These are phyloP conservation scores for Vicia faba DNA, from an alignment of 306 rosid species.

Conservation along the genomic window DNA sequence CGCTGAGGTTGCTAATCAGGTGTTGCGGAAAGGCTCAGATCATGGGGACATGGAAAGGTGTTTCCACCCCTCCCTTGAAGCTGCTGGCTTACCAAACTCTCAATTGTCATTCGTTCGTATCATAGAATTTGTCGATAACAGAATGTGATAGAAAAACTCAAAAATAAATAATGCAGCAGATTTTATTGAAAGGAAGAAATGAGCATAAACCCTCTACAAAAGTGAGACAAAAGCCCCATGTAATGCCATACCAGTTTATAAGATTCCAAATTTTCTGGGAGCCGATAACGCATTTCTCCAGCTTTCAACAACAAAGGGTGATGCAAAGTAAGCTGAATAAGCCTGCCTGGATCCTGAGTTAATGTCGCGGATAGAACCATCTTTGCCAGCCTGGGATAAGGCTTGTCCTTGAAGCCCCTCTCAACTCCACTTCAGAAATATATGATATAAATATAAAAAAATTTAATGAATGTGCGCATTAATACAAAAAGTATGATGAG, in stretches of 20 bases:
- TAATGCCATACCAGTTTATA: constrained; percentile 64
- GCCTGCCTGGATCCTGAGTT: constrained; percentile 89
- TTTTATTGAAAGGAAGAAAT: no score
- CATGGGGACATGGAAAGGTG: no score
- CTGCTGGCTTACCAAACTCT: no score
- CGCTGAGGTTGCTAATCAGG: no score
- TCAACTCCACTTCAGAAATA: constrained; percentile 68
- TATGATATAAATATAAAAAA: not conserved
- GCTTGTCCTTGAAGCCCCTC: constrained; percentile 81
- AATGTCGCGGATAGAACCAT: constrained; percentile 86
- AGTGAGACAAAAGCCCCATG: constrained; percentile 7
- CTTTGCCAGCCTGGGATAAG: constrained; percentile 80
- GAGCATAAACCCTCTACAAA: no score
- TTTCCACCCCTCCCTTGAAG: no score
- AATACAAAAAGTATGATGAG: not conserved
- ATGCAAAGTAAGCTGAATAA: constrained; percentile 78
- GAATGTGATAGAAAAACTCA: no score
- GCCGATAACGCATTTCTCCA: constrained; percentile 76
- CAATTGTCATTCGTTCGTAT: no score
- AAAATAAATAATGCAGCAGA: no score
- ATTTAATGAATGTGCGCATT: not conserved
- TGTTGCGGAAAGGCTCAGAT: no score
- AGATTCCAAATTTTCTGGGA: constrained; percentile 82
- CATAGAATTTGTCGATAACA: no score
- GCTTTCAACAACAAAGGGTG: constrained; percentile 80